Percentiles rank a stretch among this genome's conserved stretches.
phyloP scores from a whole-genome alignment of 2,329 filamentous ascomycete genomes.

The Mycosphaerella sp. region DNA sequence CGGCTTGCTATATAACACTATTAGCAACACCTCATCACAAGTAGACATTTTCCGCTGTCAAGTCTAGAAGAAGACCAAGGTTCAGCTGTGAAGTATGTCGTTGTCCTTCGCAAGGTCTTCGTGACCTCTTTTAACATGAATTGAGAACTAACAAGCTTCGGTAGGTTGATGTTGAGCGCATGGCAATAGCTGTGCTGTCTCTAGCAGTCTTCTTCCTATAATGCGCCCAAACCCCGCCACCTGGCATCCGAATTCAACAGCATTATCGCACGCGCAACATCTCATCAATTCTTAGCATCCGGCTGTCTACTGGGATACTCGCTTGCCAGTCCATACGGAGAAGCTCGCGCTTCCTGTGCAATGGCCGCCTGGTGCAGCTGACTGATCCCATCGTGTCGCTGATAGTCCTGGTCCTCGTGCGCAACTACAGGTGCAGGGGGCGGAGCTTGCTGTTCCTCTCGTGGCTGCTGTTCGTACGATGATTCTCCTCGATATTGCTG shows the following conservation, averaged over 20 bases:
- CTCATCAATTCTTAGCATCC: not conserved
- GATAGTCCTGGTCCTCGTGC: conserved; percentile 11
- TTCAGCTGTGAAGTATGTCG: too few species aligned
- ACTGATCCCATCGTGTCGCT: conserved; percentile 22
- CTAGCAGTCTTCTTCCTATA: too few species aligned
- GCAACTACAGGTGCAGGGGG: conserved; percentile 21
- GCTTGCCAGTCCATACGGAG: conserved; percentile 26
- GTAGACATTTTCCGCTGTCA: too few species aligned
- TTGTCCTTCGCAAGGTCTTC: not conserved
- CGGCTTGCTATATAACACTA: too few species aligned
- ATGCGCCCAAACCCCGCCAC: too few species aligned
- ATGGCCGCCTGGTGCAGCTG: conserved; percentile 26
- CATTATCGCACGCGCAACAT: not conserved
- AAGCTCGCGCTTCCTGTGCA: conserved; percentile 20
- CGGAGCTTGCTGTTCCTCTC: conserved; percentile 19
- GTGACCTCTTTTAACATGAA: not conserved
- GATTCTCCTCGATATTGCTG: conserved; percentile 24
- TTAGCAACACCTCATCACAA: too few species aligned
- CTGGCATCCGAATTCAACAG: too few species aligned
- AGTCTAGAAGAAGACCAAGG: too few species aligned
- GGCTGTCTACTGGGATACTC: conserved; percentile 15
- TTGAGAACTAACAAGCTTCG: not conserved
- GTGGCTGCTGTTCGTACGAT: conserved; percentile 21
- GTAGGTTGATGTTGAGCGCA: not conserved
- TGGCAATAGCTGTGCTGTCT: not conserved